These are phyloP conservation scores for Paradendryphiella salina DNA, from an alignment of 2,329 filamentous ascomycete species.

Conservation along the genomic window DNA sequence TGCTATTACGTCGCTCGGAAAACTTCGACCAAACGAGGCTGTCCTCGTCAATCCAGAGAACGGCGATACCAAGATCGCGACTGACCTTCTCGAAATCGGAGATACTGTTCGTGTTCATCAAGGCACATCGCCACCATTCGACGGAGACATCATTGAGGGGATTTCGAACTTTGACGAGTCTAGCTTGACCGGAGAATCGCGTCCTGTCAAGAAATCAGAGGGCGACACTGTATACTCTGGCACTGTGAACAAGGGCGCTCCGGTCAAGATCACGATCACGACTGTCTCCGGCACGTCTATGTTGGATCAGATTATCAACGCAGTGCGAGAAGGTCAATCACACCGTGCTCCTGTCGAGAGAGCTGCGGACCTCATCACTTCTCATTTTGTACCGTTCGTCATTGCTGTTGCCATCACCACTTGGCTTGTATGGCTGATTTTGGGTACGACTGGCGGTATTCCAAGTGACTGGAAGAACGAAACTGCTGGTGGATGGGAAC, in stretches of 20 bases:
- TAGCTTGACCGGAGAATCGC: conserved; percentile 80
- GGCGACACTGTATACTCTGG: conserved; percentile 72
- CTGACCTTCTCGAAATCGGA: conserved; percentile 66
- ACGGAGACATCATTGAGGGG: conserved; percentile 64
- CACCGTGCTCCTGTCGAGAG: conserved; percentile 75
- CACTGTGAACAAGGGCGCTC: conserved; percentile 70
- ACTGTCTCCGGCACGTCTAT: conserved; percentile 70
- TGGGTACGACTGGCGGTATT: conserved; percentile 64
- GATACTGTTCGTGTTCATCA: conserved; percentile 70
- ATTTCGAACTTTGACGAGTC: conserved; percentile 82
- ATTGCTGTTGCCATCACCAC: conserved; percentile 70
- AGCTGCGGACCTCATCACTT: conserved; percentile 71
- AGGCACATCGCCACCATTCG: conserved; percentile 81
- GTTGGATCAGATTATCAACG: conserved; percentile 77
- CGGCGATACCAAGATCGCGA: conserved; percentile 54
- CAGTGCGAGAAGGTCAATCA: conserved; percentile 76
- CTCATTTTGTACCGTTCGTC: conserved; percentile 76
- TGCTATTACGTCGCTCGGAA: conserved; percentile 77
- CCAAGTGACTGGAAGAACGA: conserved; percentile 60
- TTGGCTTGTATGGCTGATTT: conserved; percentile 70
- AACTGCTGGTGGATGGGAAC: conserved; percentile 65
- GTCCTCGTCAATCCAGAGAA: conserved; percentile 61
- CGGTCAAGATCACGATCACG: conserved; percentile 66
- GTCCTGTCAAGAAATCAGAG: conserved; percentile 63
- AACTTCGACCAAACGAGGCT: conserved; percentile 76